Evolutionary conservation across 352 stramenopile species (phyloP).

Genomic region (Globisporangium nagaii): DNA sequence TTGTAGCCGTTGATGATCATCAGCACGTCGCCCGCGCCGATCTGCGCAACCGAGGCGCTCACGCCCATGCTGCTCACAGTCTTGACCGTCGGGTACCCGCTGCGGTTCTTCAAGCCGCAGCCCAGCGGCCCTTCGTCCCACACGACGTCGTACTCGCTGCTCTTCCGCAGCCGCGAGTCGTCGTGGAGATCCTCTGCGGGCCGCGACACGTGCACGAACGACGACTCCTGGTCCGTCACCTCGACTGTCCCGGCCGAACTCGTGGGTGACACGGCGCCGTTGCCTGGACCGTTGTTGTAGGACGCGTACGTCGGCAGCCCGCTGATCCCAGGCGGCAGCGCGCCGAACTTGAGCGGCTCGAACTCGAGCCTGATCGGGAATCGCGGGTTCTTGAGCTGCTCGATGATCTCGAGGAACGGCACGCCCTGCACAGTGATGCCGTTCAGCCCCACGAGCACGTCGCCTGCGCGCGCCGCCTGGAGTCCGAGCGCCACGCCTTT

Average conservation of each 20-base stretch:
- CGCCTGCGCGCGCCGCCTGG: slow-evolving; percentile 58
- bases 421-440: slow-evolving; percentile 37
- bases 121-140: slow-evolving; percentile 69
- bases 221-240: slow-evolving; percentile 12
- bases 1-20: slow-evolving; percentile 66
- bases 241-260: slow-evolving; percentile 29
- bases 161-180: neutral
- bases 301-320: neutral
- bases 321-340: slow-evolving; percentile 1
- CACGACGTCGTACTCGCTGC: slow-evolving; percentile 65
- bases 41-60: slow-evolving; percentile 62
- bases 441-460: slow-evolving; percentile 73
- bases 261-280: slow-evolving; percentile 8
- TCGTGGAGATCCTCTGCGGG: neutral
- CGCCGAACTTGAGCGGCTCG: slow-evolving; percentile 41
- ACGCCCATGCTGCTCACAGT: slow-evolving; percentile 51
- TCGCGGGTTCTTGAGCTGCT: slow-evolving; percentile 45
- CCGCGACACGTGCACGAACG: slow-evolving; percentile 5
- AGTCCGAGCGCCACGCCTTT: slow-evolving; percentile 52
- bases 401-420: slow-evolving; percentile 63
- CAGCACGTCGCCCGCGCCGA: slow-evolving; percentile 59
- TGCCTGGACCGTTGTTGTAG: neutral
- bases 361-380: slow-evolving; percentile 75
- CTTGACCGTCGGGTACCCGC: slow-evolving; percentile 63
- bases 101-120: slow-evolving; percentile 69